Base-by-base conservation (phyloP, 1,284 basidiomycete species). In the Mycosarcoma mackinlayi region DNA sequence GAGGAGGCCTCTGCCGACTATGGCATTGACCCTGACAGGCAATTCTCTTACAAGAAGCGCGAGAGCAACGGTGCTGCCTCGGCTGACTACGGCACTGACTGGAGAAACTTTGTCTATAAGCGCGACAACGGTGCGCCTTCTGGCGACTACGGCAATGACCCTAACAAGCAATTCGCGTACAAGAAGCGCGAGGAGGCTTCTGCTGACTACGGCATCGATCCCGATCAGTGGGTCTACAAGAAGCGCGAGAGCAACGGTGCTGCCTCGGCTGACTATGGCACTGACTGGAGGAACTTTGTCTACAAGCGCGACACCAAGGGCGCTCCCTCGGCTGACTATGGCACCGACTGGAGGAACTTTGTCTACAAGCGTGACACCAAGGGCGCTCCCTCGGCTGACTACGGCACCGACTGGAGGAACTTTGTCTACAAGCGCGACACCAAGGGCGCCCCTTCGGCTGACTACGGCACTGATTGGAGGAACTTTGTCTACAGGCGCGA, bases 401-500 rank as follows among this genome's bases (percentile, higher is more conserved):
- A 34, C 10, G 53, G 60, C n/a, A n/a, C n/a, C n/a, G n/a, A n/a
- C n/a, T n/a, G n/a, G n/a, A n/a, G n/a, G n/a, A n/a, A n/a, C n/a
- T n/a, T n/a, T n/a, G n/a, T n/a, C n/a, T 63, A 51, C 34, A 51
- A 56, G 61, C 55, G 54, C 18, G 52, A 50, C 21, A 41, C 8
- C 3, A 34, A 58, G 13, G 51, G 21, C 27, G 53, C 47, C 0
- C 48, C 54, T 11, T 23, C 60, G 10, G 45, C 19, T 28, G 60
- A 63, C 39, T 63, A 34, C 10, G 53, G 60, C n/a, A n/a, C n/a
- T n/a, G n/a, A n/a, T n/a, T n/a, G n/a, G n/a, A n/a, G n/a, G n/a
- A n/a, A n/a, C n/a, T n/a, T n/a, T n/a, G n/a, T n/a, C n/a, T 63
- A 51, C 42, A 63, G 53, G 61, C 61, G 61, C 28, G 38, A 49